phyloP scores from a whole-genome alignment of 768 basidiomycete species.

The Tylopilus cervinicoccineus region DNA sequence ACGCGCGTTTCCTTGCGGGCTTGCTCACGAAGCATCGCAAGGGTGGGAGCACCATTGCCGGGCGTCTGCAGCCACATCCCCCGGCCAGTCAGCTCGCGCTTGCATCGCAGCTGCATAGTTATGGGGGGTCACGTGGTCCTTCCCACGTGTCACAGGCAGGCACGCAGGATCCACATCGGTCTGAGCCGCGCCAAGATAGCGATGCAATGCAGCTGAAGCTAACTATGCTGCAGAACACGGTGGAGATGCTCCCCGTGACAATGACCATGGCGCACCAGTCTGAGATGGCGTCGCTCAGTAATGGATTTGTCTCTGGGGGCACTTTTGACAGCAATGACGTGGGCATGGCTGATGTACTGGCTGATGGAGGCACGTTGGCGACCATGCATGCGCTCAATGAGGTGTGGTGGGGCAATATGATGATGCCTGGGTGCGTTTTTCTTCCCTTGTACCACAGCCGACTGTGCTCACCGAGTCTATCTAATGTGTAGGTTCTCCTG shows the following conservation, averaged over 20 bases:
- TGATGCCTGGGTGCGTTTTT: conserved; percentile 67
- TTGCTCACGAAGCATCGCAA: conserved; percentile 66
- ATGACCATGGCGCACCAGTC: conserved; percentile 13
- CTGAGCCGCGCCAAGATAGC: conserved; percentile 16
- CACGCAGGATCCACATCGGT: conserved; percentile 8
- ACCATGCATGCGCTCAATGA: conserved; percentile 72
- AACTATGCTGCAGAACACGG: neutral
- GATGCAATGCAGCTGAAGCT: conserved; percentile 33
- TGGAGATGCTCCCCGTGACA: neutral
- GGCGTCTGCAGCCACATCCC: conserved; percentile 49
- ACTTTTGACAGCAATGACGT: conserved; percentile 13
- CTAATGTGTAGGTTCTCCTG: conserved; percentile 26
- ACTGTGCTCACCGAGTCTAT: neutral
- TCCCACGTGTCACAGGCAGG: conserved; percentile 21
- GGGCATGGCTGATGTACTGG: conserved; percentile 22
- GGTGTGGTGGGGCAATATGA: conserved; percentile 73
- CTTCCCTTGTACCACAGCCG: neutral
- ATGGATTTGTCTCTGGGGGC: neutral
- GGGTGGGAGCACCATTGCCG: conserved; percentile 53
- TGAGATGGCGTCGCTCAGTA: conserved; percentile 39
- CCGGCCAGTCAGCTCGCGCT: conserved; percentile 36
- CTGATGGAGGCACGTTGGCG: conserved; percentile 57
- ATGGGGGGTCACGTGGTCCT: conserved; percentile 26
- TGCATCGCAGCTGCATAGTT: conserved; percentile 12
- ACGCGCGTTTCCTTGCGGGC: conserved; percentile 76